Percentiles rank a stretch among this genome's conserved stretches.
Evolutionary conservation across 345 rosid species (phyloP).

Genomic region (Citrus australasica): DNA sequence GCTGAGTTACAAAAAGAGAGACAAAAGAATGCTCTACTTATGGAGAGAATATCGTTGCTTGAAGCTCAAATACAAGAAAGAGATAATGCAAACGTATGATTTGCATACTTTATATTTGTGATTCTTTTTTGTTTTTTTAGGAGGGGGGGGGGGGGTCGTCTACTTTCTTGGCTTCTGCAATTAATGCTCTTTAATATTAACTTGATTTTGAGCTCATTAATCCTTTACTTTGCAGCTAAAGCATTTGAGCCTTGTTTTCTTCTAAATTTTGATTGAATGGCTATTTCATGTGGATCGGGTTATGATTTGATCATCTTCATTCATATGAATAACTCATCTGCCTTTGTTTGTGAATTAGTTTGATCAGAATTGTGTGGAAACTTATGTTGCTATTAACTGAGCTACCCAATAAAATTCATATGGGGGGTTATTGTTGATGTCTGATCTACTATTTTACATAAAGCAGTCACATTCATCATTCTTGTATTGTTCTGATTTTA

Average conservation of each 20-base stretch:
- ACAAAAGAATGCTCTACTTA: slow-evolving; percentile 43
- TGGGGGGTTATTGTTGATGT: background rate
- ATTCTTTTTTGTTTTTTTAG: background rate
- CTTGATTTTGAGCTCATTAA: background rate
- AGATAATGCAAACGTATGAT: slow-evolving; percentile 29
- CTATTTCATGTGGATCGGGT: background rate
- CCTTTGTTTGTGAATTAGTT: background rate
- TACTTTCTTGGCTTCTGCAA: background rate
- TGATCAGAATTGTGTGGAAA: background rate
- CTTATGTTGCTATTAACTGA: no score
- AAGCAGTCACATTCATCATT: background rate
- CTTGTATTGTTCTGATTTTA: background rate
- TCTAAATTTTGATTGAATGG: background rate
- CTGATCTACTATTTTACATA: background rate
- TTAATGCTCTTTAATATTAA: background rate
- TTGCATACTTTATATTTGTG: background rate
- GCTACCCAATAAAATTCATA: background rate
- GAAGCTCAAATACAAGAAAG: slow-evolving; percentile 43
- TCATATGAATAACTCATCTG: no score
- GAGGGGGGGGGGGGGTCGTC: background rate
- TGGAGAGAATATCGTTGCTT: slow-evolving; percentile 50
- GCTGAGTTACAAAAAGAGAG: slow-evolving; percentile 47
- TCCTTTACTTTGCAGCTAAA: background rate
- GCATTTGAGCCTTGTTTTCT: background rate
- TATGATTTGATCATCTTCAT: background rate